Evolutionary conservation across 23 red algal species (phyloP), one percentile per base, ranked within the genome.

Genomic region (Cyanidiococcus yangmingshanensis): DNA sequence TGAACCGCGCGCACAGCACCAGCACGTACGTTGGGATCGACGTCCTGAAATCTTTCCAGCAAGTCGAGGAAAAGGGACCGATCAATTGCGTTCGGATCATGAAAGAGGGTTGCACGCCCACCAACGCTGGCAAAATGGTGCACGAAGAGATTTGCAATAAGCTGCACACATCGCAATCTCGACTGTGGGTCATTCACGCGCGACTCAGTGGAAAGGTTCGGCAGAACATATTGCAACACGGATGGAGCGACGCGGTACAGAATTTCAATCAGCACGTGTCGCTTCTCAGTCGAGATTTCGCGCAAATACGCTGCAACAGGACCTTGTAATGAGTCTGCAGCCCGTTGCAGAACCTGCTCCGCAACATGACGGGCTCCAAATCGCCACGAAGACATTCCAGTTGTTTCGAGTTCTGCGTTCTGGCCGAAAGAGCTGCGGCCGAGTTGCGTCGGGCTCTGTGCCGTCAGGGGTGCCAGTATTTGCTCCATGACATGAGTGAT

Each of bases 41-140:
- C 63, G 32, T 71, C 63, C n/a, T 71, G 21, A 29, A 71, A 71
- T 7, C 63, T 12, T 71, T 71, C 63, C 63, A 71, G 63, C 21
- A 32, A 71, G 63, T 71, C 63, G 12, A 71, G 63, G 32, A 71
- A 71, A 2, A 71, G 27, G n/a, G 63, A 25, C 7, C 63, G 7
- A 30, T 7, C 27, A 30, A 35, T 29, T 71, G 63, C 27, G 27
- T 25, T 32, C 12, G 63, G 27, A 35, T 35, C n/a, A 29, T 71
- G 7, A 29, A 71, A 35, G 63, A 25, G 63, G n/a, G 21, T 71
- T 17, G 16, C n/a, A 29, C 63, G 7, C 32, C 63, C n/a, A 29
- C 32, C 21, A 21, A 54, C 21, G 21, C 21, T 54, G 45, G 45
- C 7, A 54, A 54, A 54, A 21, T 54, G 45, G 12, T 21, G 45